Percentiles rank a stretch among this genome's conserved stretches.
phyloP scores from a whole-genome alignment of 78 protist species.

The Neovahlkampfia damariscottae region DNA sequence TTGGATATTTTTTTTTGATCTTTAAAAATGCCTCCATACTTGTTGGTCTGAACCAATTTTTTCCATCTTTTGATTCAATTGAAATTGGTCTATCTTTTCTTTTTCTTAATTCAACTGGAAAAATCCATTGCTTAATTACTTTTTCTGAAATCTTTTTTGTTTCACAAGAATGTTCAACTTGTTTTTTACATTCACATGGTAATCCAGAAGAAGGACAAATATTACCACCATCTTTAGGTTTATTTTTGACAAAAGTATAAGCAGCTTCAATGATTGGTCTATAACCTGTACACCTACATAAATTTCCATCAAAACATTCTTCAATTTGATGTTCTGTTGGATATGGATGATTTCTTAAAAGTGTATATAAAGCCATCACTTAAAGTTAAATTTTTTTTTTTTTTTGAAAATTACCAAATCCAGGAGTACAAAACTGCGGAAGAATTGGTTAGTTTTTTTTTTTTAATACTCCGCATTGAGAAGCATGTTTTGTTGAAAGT shows the following conservation, averaged over 20 bases:
- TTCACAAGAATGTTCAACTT: too few species aligned
- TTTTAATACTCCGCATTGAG: constrained; percentile 60
- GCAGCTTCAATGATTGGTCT: constrained; percentile 82
- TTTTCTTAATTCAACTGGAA: too few species aligned
- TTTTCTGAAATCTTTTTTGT: too few species aligned
- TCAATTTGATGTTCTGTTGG: constrained; percentile 39
- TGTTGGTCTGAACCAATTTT: too few species aligned
- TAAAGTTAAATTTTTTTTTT: too few species aligned
- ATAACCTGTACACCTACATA: constrained; percentile 96
- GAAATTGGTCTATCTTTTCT: too few species aligned
- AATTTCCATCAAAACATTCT: constrained; percentile 70
- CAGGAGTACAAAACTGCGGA: too few species aligned
- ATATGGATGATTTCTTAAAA: constrained; percentile 15
- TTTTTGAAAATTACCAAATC: too few species aligned
- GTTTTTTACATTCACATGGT: constrained; percentile 37
- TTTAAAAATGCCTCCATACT: too few species aligned
- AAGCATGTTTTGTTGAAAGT: constrained; percentile 7
- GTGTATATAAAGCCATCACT: constrained; percentile 51
- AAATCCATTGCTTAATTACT: too few species aligned
- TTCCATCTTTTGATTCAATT: too few species aligned
- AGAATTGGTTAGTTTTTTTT: constrained; percentile 40
- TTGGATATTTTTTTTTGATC: too few species aligned
- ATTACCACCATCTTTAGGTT: neutral
- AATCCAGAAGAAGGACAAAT: constrained; percentile 38
- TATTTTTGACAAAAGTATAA: constrained; percentile 9